phyloP scores from a whole-genome alignment of 1,284 basidiomycete genomes.

The Sutorius eximius region DNA sequence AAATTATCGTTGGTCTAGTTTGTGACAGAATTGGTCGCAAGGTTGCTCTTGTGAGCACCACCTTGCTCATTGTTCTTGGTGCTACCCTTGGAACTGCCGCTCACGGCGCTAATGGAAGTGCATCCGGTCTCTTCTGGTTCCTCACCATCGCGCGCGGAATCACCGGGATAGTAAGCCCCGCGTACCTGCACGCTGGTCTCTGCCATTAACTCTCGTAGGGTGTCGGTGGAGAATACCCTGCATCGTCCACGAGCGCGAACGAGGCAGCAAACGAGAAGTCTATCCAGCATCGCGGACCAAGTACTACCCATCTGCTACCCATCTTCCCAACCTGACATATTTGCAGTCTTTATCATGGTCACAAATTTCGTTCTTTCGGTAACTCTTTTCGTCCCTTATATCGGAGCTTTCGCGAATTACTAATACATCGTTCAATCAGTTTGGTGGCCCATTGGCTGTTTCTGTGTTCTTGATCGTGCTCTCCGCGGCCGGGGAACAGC shows the following conservation, averaged over 20 bases:
- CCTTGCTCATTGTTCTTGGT: conserved; percentile 69
- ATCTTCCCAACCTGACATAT: conserved; percentile 3
- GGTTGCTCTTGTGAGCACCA: conserved; percentile 69
- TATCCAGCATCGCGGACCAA: conserved; percentile 59
- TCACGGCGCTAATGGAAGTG: conserved; percentile 59
- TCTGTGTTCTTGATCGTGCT: conserved; percentile 74
- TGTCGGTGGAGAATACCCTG: conserved; percentile 79
- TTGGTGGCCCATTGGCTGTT: conserved; percentile 70
- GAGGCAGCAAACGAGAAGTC: conserved; percentile 76
- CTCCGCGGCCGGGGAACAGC: conserved; percentile 60
- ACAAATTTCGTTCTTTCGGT: conserved; percentile 69
- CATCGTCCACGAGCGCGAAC: conserved; percentile 63
- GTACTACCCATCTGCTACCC: conserved; percentile 31
- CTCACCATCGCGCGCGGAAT: conserved; percentile 71
- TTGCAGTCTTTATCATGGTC: conserved; percentile 66
- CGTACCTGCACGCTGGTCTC: background rate
- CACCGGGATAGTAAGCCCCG: conserved; percentile 60
- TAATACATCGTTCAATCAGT: conserved; percentile 35
- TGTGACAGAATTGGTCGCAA: conserved; percentile 76
- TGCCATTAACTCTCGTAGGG: conserved; percentile 41
- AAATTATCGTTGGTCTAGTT: conserved; percentile 63
- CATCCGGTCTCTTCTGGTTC: conserved; percentile 73
- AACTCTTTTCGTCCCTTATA: conserved; percentile 12
- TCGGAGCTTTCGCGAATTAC: conserved; percentile 11
- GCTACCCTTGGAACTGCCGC: conserved; percentile 73